Conservation (phyloP, 2,329 filamentous ascomycete species). For the Botrytis galanthina region DNA sequence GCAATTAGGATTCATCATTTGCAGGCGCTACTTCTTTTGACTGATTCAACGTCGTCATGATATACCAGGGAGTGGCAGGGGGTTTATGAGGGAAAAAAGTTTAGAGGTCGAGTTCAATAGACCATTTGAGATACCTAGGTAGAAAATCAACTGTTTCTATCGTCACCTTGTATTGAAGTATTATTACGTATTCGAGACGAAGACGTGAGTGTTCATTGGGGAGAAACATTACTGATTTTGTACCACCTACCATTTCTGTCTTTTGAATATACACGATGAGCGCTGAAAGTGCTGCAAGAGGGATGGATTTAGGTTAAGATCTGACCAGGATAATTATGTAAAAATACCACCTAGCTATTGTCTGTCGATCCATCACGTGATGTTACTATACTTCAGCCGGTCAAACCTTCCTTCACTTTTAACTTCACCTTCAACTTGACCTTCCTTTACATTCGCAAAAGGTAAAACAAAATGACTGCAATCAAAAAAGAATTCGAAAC, state of each 20-base stretch:
- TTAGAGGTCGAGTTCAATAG: conserved; percentile 18
- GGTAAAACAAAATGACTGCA: no score
- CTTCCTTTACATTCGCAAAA: no score
- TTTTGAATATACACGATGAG: neutral
- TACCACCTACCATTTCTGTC: neutral
- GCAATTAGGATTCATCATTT: conserved; percentile 24
- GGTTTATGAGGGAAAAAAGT: conserved; percentile 11
- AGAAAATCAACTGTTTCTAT: conserved; percentile 16
- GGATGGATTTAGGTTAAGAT: neutral
- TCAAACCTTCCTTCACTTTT: no score
- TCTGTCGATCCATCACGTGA: no score
- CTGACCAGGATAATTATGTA: neutral
- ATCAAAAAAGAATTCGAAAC: no score
- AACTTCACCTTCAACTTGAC: no score
- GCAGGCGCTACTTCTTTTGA: conserved; percentile 26
- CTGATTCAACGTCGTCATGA: conserved; percentile 34
- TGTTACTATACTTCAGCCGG: no score
- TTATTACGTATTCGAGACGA: neutral
- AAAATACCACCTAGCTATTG: neutral
- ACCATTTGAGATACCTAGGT: conserved; percentile 11
- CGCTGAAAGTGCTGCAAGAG: neutral
- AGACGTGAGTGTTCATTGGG: neutral
- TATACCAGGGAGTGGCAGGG: conserved; percentile 22
- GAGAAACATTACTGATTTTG: no score
- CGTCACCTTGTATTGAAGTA: neutral